Percentiles rank a stretch among this genome's conserved stretches.
Evolutionary conservation across 2,329 filamentous ascomycete genomes (phyloP).

Genomic region (Ophiostoma angusticollis): DNA sequence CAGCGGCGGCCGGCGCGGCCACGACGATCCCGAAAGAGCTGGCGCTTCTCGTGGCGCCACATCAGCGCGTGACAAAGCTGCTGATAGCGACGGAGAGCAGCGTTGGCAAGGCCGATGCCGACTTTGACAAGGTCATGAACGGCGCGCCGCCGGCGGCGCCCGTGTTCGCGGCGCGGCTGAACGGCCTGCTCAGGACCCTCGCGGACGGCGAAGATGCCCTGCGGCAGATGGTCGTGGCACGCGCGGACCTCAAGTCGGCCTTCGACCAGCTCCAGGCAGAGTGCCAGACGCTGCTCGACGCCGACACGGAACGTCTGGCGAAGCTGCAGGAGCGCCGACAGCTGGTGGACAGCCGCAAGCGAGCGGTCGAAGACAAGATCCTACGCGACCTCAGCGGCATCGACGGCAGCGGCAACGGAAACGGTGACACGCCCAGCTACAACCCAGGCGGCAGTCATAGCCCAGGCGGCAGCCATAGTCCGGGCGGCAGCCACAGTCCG

Average conservation of each 20-base stretch:
- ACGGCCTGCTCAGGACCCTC: constrained; percentile 77
- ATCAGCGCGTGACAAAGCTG: constrained; percentile 62
- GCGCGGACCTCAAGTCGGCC: constrained; percentile 61
- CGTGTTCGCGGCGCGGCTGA: constrained; percentile 81
- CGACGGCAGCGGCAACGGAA: constrained; percentile 34
- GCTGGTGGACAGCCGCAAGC: constrained; percentile 69
- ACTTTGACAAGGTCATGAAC: constrained; percentile 64
- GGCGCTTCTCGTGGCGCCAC: constrained; percentile 57
- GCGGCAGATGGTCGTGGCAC: constrained; percentile 76
- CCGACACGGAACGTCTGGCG: constrained; percentile 54
- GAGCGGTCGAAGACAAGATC: constrained; percentile 81
- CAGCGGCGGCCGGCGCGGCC: constrained; percentile 16
- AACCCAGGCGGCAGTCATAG: no score
- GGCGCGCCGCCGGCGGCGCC: constrained; percentile 56
- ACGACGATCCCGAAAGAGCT: constrained; percentile 60
- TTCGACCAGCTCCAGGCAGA: constrained; percentile 71
- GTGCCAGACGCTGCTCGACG: constrained; percentile 55
- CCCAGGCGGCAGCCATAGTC: no score
- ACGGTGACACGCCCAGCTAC: no score
- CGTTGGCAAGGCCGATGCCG: constrained; percentile 58
- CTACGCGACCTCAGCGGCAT: constrained; percentile 66
- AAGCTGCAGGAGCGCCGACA: constrained; percentile 54
- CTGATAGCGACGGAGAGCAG: constrained; percentile 54
- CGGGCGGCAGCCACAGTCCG: constrained; percentile 34
- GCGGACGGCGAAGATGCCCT: constrained; percentile 82